These are phyloP conservation scores for Xylaria sp. DNA, from an alignment of 2,329 filamentous ascomycete genomes.

Conservation along the genomic window DNA sequence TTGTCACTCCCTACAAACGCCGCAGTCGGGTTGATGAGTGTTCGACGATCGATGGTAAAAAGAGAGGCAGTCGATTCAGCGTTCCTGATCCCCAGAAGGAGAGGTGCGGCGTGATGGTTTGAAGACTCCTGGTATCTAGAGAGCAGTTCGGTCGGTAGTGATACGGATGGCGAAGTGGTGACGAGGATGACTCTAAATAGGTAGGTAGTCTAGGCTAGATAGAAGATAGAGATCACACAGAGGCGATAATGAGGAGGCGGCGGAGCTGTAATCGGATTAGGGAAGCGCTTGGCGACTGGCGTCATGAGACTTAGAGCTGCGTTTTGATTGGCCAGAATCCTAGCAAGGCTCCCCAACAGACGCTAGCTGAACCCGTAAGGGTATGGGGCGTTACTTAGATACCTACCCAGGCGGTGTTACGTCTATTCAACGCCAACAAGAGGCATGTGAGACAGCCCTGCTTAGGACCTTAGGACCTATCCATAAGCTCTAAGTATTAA, in stretches of 20 bases:
- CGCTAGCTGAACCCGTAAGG: constrained; percentile 1
- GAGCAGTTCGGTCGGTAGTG: background rate
- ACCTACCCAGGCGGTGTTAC: too few relatives aligned
- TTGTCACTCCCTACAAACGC: constrained; percentile 28
- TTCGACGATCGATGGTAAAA: background rate
- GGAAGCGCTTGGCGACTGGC: constrained; percentile 35
- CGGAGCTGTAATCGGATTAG: constrained; percentile 26
- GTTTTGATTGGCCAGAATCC: constrained; percentile 28
- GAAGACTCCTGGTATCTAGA: background rate
- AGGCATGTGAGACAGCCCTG: too few relatives aligned
- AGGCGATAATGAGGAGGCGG: constrained; percentile 30
- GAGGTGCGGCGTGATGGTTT: background rate
- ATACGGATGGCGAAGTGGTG: constrained; percentile 3
- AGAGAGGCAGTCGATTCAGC: background rate
- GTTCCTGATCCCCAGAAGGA: background rate
- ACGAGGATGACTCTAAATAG: background rate
- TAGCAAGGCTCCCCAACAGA: constrained; percentile 17
- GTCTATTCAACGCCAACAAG: too few relatives aligned
- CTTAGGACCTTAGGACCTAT: too few relatives aligned
- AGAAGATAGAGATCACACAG: background rate
- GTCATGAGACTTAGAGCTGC: constrained; percentile 34
- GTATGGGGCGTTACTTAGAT: background rate
- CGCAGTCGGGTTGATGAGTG: background rate
- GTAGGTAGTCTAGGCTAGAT: background rate
- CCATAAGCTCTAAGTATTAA: too few relatives aligned